Percentiles rank a stretch among this genome's conserved stretches.
Conservation (phyloP, 1,284 basidiomycete species). For the Somion occarium region DNA sequence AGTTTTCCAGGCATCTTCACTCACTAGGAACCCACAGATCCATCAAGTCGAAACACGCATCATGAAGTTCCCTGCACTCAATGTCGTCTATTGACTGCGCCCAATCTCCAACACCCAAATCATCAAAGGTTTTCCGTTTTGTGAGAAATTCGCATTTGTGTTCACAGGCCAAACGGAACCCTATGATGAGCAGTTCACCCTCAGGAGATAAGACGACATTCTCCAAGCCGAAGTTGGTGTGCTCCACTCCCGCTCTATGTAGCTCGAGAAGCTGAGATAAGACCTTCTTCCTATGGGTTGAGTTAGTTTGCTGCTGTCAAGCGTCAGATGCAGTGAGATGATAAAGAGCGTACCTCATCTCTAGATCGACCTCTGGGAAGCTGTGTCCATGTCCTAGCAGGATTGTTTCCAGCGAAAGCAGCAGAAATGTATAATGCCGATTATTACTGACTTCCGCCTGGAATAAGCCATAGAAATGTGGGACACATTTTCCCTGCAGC, state of each 20-base stretch:
- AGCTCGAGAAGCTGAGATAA: not conserved
- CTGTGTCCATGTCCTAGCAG: not conserved
- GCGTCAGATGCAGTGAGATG: not conserved
- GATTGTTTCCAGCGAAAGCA: not conserved
- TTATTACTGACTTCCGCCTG: not conserved
- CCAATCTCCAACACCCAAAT: not conserved
- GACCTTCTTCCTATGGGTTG: not conserved
- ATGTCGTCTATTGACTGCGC: not conserved
- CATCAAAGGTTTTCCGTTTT: not conserved
- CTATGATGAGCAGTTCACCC: too few species aligned
- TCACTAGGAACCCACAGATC: not conserved
- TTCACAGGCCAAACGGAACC: not conserved
- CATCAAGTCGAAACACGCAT: not conserved
- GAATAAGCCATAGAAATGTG: not conserved
- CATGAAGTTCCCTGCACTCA: not conserved
- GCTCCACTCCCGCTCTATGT: not conserved
- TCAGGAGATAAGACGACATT: too few species aligned
- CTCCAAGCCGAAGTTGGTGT: not conserved
- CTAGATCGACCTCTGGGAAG: not conserved
- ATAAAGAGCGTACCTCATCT: not conserved
- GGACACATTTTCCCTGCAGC: not conserved
- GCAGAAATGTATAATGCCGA: not conserved
- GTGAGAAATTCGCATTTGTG: not conserved
- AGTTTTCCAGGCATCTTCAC: not conserved
- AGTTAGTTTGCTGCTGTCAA: not conserved